A percentile compares a stretch with the other conserved stretches of the same genome.
Conservation (phyloP, 1,284 basidiomycete species). For the Athelia psychrophila region DNA sequence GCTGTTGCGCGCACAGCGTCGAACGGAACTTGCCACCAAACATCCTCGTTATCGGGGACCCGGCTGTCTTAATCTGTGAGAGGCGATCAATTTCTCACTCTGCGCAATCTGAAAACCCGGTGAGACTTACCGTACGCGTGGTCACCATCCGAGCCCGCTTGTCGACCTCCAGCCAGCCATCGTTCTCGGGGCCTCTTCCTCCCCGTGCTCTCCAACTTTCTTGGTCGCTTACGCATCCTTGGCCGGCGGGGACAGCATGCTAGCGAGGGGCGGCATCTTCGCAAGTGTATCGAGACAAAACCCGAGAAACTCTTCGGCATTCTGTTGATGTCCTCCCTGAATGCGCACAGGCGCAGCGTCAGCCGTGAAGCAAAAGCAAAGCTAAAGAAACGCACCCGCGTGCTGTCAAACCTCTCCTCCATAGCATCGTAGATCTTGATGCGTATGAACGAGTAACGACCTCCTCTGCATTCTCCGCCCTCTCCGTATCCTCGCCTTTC, state of each 20-base stretch:
- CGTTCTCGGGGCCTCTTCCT: constrained; percentile 44
- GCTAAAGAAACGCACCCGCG: constrained; percentile 62
- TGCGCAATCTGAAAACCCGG: constrained; percentile 6
- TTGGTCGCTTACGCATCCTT: constrained; percentile 23
- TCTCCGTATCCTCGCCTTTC: no score
- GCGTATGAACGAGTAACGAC: constrained; percentile 85
- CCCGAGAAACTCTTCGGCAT: constrained; percentile 98
- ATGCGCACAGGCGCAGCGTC: constrained; percentile 6
- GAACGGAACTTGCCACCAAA: constrained; percentile 94
- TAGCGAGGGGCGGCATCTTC: constrained; percentile 56
- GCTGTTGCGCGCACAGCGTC: constrained; percentile 76
- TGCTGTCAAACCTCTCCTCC: constrained; percentile 91
- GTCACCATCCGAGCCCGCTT: constrained; percentile 85
- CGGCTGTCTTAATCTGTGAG: constrained; percentile 77
- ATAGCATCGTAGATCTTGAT: constrained; percentile 94
- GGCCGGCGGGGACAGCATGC: constrained; percentile 38
- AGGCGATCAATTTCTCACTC: no score
- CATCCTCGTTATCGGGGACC: constrained; percentile 88
- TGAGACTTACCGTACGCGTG: constrained; percentile 68
- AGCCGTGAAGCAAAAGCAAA: constrained; percentile 2
- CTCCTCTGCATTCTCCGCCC: constrained; percentile 38
- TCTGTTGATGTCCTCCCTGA: constrained; percentile 92
- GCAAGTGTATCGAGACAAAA: constrained; percentile 94
- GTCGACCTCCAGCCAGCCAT: constrained; percentile 92
- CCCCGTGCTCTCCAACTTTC: constrained; percentile 42